Percentiles rank a stretch among this genome's conserved stretches.
These are phyloP conservation scores for Colletotrichum higginsianum DNA, from an alignment of 2,329 filamentous ascomycete genomes.

Conservation along the genomic window DNA sequence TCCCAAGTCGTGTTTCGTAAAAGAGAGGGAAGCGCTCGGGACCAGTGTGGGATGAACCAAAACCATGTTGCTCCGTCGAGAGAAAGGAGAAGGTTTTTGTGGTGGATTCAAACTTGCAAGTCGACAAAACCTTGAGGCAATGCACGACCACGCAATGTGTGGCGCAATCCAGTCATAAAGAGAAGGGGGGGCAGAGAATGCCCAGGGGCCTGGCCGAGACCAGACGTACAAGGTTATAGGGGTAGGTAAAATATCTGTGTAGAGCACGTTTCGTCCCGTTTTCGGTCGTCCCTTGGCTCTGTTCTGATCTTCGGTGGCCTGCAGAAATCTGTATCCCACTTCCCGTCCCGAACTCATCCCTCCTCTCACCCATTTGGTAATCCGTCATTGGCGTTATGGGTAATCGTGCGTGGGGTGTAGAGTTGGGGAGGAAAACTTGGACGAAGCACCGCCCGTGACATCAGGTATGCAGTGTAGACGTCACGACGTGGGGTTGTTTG, in stretches of 20 bases:
- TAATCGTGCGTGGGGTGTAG: not conserved
- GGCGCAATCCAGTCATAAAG: not conserved
- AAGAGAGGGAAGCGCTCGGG: not conserved
- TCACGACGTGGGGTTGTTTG: not conserved
- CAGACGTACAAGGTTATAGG: not conserved
- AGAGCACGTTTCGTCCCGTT: conserved; percentile 27
- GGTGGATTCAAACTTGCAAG: not conserved
- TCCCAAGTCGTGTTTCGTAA: conserved; percentile 11
- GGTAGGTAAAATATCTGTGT: too few species aligned
- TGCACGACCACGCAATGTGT: not conserved
- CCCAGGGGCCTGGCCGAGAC: not conserved
- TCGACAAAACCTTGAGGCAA: not conserved
- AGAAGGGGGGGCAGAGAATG: not conserved
- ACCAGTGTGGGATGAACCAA: conserved; percentile 39
- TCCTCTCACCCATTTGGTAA: not conserved
- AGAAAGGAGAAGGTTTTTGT: not conserved
- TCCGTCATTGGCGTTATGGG: not conserved
- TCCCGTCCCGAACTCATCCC: conserved; percentile 29
- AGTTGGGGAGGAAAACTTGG: not conserved
- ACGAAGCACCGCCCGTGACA: conserved; percentile 1
- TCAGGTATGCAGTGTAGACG: not conserved
- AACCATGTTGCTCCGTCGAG: conserved; percentile 2
- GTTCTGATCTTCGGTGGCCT: conserved; percentile 29
- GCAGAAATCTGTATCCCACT: conserved; percentile 5
- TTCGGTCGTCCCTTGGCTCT: conserved; percentile 24